Evolutionary conservation across 495 filamentous ascomycete species (phyloP), one percentile per base, ranked within the genome.

Genomic region (Penicillium turbatum): DNA sequence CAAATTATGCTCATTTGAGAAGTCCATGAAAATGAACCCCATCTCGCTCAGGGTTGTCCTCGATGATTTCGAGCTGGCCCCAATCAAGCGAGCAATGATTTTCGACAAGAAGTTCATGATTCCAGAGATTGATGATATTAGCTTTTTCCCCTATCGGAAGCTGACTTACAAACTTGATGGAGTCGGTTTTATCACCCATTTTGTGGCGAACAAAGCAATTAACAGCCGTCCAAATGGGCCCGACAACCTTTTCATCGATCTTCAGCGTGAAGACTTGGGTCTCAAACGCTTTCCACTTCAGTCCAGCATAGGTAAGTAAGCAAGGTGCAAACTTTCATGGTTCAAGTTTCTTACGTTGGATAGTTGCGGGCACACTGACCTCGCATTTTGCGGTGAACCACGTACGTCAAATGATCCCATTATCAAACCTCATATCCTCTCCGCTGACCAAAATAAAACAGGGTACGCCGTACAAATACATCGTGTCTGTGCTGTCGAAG

Each of bases 391-490:
- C 81, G 1, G 79, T 79, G 9, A 95, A 92, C 66, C 88, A 80
- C 67, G 87, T 90, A 70, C 69, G 83, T 68, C 3, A 29, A 29
- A 3, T 27, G 24, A 11, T 5, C 27, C 11, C 19, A 36, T 15
- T 5, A 32, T 38, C 15, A 46, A 58, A 37, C 31, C 54, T 67
- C 32, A 63, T 48, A 21, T 13, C 11, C 17, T 31, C 6, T 3
- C 16, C 21, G 17, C 53, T 27, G 5, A 50, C 40, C 21, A 48
- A 15, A 55, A 19, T 3, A 12, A 8, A 2, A 17, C 56, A 90
- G 83, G 90, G 90, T 0, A 86, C 88, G 46, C 85, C 84, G 0
- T 95, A 96, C 63, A 92, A 95, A 55, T 95, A 85, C 56, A 79
- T 88, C 11, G 87, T 89, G 1, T 69, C 78, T 6, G 83, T 89